phyloP scores from a whole-genome alignment of 1,284 basidiomycete species.

The Grifola frondosa region DNA sequence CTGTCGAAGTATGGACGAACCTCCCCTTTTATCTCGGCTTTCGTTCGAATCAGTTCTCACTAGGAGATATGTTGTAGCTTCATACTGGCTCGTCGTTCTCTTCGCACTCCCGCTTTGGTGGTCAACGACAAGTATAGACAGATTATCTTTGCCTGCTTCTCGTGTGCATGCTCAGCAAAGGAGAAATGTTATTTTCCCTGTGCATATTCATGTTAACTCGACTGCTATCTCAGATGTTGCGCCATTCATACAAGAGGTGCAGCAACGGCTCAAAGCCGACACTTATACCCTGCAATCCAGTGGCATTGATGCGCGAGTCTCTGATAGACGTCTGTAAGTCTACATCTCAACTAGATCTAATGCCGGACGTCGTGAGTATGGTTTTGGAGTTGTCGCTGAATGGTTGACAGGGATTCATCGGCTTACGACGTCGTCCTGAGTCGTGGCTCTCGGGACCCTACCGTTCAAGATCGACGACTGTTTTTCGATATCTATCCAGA shows the following conservation, averaged over 20 bases:
- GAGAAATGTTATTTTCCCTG: constrained; percentile 49
- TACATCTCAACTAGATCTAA: background rate
- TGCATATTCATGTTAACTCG: constrained; percentile 49
- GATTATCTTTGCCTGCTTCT: constrained; percentile 68
- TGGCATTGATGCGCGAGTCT: constrained; percentile 13
- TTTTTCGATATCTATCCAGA: constrained; percentile 9
- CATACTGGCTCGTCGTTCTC: constrained; percentile 76
- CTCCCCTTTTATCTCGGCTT: constrained; percentile 45
- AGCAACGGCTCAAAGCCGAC: constrained; percentile 9
- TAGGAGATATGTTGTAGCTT: constrained; percentile 59
- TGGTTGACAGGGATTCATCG: too few relatives aligned
- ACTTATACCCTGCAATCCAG: constrained; percentile 1
- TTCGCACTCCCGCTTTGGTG: constrained; percentile 86
- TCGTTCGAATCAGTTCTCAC: constrained; percentile 49
- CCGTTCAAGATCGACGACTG: constrained; percentile 16
- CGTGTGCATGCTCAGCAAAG: constrained; percentile 56
- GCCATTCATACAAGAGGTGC: constrained; percentile 15
- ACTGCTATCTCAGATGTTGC: constrained; percentile 1
- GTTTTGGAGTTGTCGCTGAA: too few relatives aligned
- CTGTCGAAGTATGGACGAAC: too few relatives aligned
- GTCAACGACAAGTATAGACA: constrained; percentile 83
- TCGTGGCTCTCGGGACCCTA: constrained; percentile 4
- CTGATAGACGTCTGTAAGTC: constrained; percentile 5
- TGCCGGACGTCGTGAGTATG: constrained; percentile 2
- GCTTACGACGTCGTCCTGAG: constrained; percentile 18